Evolutionary conservation across 192 early-diverging fungal species (phyloP).

Genomic region (Coemansia sp.): DNA sequence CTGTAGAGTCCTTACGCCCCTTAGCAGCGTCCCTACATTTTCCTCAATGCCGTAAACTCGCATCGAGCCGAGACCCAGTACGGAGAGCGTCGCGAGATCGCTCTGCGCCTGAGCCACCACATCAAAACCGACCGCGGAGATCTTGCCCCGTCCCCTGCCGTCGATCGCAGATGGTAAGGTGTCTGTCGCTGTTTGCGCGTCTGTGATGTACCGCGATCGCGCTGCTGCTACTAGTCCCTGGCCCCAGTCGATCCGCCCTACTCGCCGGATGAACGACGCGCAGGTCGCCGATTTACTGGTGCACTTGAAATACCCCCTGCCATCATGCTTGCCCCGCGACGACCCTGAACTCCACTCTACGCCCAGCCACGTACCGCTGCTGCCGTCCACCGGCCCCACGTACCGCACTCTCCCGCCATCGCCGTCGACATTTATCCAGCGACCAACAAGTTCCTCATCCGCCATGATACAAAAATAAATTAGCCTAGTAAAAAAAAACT

Average conservation of each 20-base stretch:
- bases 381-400: conserved; percentile 33
- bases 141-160: conserved; percentile 18
- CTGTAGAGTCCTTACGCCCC: conserved; percentile 6
- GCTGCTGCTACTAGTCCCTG: conserved; percentile 24
- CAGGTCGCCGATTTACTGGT: too few relatives aligned
- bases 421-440: conserved; percentile 39
- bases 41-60: not conserved
- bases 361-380: conserved; percentile 42
- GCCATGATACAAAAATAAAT: too few relatives aligned
- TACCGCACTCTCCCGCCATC: conserved; percentile 45
- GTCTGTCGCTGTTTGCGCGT: not conserved
- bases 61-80: conserved; percentile 14
- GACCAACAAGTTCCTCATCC: conserved; percentile 9
- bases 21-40: not conserved
- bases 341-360: conserved; percentile 42
- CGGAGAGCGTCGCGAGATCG: not conserved
- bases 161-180: conserved; percentile 20
- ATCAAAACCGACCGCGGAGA: conserved; percentile 36
- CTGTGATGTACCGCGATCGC: conserved; percentile 13
- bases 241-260: conserved; percentile 33
- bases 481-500: not conserved
- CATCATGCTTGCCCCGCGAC: conserved; percentile 48
- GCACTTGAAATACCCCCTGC: conserved; percentile 36
- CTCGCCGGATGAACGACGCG: conserved; percentile 33
- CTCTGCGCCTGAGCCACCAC: conserved; percentile 17